Evolutionary conservation across 2,329 filamentous ascomycete species (phyloP), one percentile per base, ranked within the genome.

Genomic region (Cryoendolithus antarcticus): DNA sequence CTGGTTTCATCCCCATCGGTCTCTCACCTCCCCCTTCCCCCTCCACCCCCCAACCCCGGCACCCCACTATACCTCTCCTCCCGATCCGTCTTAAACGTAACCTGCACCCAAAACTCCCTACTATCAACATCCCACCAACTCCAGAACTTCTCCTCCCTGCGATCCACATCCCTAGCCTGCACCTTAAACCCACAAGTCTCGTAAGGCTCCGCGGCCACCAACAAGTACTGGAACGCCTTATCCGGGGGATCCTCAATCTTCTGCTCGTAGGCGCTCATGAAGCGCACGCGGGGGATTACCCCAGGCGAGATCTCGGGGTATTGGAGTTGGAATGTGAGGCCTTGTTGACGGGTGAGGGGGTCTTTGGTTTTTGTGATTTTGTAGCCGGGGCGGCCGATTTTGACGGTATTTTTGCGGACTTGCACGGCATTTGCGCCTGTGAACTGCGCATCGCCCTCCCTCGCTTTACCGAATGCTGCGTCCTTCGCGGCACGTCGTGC

Each of bases 231-330:
- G 58, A 81, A 96, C 51, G 79, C 80, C 65, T 91, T 86, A 62
- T 98, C 89, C 8, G 86, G 85, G 44, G 75, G 77, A 49, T 95
- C 86, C 63, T 98, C 91, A 38, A 95, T 71, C 62, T 83, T 86
- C 72, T 98, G 91, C 63, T 93, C 86, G 60, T 86, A 98, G 9
- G 91, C 89, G 60, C 86, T 93, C 86, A 96, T 96, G 62, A 98
- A 93, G 48, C 93, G 79, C 58, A 94, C 86, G 50, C 86, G 80
- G 32, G 91, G 91, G 48, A 74, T 67, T 4, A 82, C 75, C 41
- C 80, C 84, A 5, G 73, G 71, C 7, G 75, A 76, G 47, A 94
- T 89, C 64, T 96, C 88, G 4, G 91, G 88, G 60, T 91, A 96
- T 62, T 94, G 85, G 50, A 98, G 71, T 66, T 96, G 89, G 63